Conservation (phyloP, 2,329 filamentous ascomycete species). For the Macrophomina phaseolina region DNA sequence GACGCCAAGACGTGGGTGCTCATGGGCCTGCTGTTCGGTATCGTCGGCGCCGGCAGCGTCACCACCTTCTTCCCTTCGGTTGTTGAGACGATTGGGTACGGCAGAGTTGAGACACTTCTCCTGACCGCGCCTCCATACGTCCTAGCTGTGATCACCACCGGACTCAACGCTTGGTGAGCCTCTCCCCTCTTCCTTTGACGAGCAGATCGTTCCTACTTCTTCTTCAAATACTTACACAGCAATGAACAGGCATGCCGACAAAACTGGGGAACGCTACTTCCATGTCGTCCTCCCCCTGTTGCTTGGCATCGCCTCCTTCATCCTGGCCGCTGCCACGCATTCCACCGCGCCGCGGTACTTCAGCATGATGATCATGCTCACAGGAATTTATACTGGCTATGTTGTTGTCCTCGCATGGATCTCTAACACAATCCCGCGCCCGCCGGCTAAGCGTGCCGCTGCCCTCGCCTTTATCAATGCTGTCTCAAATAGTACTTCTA, state of each 20-base stretch:
- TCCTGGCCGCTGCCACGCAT: constrained; percentile 69
- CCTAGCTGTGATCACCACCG: constrained; percentile 65
- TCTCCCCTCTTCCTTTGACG: no score
- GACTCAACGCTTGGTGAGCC: constrained; percentile 63
- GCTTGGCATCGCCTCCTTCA: constrained; percentile 68
- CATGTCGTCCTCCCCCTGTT: constrained; percentile 69
- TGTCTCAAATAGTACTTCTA: constrained; percentile 70
- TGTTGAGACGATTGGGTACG: constrained; percentile 53
- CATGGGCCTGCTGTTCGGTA: constrained; percentile 46
- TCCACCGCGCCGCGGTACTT: constrained; percentile 67
- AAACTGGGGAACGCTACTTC: constrained; percentile 72
- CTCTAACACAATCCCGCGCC: constrained; percentile 74
- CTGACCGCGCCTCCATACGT: constrained; percentile 61
- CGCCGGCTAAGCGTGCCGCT: constrained; percentile 75
- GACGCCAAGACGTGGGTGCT: constrained; percentile 50
- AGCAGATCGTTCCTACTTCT: no score
- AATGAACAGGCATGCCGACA: constrained; percentile 64
- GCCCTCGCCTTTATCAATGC: constrained; percentile 79
- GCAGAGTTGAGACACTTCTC: constrained; percentile 55
- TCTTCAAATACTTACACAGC: not conserved
- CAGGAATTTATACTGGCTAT: constrained; percentile 63
- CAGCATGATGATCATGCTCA: constrained; percentile 74
- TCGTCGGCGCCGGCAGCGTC: constrained; percentile 47
- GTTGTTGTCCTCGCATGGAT: constrained; percentile 77
- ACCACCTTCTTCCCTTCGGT: constrained; percentile 54